Percentiles rank a stretch among this genome's conserved stretches.
Conservation (phyloP, 805 yeast genomes). For the Kuraishia piskuri region DNA sequence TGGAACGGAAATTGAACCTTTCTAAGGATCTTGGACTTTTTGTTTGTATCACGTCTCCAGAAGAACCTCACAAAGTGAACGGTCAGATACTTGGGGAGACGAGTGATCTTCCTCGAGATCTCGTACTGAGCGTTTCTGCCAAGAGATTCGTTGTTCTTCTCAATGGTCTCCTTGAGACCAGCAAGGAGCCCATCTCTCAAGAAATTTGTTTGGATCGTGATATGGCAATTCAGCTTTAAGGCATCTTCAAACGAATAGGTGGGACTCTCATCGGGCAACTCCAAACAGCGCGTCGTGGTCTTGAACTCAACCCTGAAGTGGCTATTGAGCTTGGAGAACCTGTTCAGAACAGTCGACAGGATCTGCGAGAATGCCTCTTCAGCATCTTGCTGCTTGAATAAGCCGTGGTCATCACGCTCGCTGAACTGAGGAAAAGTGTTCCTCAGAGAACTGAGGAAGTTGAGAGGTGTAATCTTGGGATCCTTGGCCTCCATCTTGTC, state of each 20-base stretch:
- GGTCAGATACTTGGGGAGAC: constrained; percentile 79
- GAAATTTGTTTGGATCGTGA: constrained; percentile 76
- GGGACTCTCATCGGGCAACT: constrained; percentile 38
- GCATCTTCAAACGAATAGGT: constrained; percentile 44
- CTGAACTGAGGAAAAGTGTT: constrained; percentile 79
- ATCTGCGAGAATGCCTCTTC: constrained; percentile 91
- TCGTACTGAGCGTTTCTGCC: constrained; percentile 66
- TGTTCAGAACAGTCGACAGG: constrained; percentile 39
- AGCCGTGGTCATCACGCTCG: constrained; percentile 64
- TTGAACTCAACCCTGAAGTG: constrained; percentile 60
- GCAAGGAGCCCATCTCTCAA: constrained; percentile 75
- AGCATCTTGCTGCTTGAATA: constrained; percentile 93
- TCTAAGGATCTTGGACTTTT: constrained; percentile 88
- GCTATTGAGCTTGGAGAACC: constrained; percentile 43
- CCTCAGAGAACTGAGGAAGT: constrained; percentile 59
- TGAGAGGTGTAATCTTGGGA: constrained; percentile 53
- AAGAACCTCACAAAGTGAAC: constrained; percentile 92
- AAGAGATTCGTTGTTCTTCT: constrained; percentile 65
- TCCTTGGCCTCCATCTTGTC: constrained; percentile 32
- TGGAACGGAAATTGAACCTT: constrained; percentile 94
- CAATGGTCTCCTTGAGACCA: constrained; percentile 68
- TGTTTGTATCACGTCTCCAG: constrained; percentile 89
- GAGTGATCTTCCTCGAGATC: constrained; percentile 50
- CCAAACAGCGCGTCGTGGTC: constrained; percentile 53
- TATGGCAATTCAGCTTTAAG: constrained; percentile 81